A percentile compares a stretch with the other conserved stretches of the same genome.
Conservation (phyloP, 2,329 filamentous ascomycete species). For the Neofusicoccum sp. region DNA sequence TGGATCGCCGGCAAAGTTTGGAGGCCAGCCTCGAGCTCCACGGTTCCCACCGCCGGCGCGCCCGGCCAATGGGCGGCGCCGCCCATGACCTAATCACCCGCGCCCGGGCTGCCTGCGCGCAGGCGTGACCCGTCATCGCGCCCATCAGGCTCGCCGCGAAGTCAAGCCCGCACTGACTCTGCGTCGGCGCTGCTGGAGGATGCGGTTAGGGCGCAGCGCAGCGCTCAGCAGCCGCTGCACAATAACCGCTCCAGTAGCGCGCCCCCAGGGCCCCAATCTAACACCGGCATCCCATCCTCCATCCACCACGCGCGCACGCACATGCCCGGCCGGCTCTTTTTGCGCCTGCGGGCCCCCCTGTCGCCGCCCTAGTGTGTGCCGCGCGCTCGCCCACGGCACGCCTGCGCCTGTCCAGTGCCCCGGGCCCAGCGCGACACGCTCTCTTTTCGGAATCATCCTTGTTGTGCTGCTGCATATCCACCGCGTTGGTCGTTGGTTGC, state of each 20-base stretch:
- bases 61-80: background rate
- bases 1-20: conserved; percentile 15
- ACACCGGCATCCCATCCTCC: conserved; percentile 20
- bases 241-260: conserved; percentile 18
- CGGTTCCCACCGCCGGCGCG: background rate
- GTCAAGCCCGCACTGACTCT: conserved; percentile 19
- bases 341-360: conserved; percentile 16
- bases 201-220: conserved; percentile 19
- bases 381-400: conserved; percentile 13
- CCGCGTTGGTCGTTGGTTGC: conserved; percentile 21
- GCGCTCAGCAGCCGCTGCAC: conserved; percentile 14
- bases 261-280: conserved; percentile 17
- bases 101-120: conserved; percentile 10
- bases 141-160: conserved; percentile 15
- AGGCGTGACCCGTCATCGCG: conserved; percentile 17
- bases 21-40: conserved; percentile 14
- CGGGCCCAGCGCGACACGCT: conserved; percentile 16
- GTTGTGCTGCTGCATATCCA: conserved; percentile 21
- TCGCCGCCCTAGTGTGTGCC: conserved; percentile 14
- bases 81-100: conserved; percentile 17
- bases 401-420: conserved; percentile 16
- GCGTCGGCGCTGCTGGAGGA: conserved; percentile 18
- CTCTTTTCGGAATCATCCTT: conserved; percentile 21
- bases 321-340: conserved; percentile 20
- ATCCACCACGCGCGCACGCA: conserved; percentile 19